These are phyloP conservation scores for Diaporthe sp. DNA, from an alignment of 2,329 filamentous ascomycete genomes.

Conservation along the genomic window DNA sequence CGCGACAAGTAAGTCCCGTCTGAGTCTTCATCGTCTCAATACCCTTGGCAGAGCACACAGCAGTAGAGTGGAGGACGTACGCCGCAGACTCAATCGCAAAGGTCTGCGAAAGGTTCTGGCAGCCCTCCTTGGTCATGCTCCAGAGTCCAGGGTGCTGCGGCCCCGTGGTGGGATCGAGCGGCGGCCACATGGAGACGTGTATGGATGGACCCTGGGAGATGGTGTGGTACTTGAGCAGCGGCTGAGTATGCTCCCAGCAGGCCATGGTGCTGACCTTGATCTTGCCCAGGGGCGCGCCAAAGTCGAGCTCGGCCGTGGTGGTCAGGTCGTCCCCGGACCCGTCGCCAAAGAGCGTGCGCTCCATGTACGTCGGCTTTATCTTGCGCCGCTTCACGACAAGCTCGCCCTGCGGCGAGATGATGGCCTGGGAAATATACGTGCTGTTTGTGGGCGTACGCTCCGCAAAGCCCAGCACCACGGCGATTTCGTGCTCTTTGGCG, in stretches of 20 bases:
- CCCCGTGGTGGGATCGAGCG: neutral
- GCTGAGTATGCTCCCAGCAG: conserved; percentile 67
- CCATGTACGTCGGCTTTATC: conserved; percentile 67
- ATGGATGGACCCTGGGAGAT: neutral
- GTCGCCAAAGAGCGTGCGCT: conserved; percentile 65
- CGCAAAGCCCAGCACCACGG: conserved; percentile 64
- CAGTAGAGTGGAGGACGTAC: neutral
- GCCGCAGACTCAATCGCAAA: neutral
- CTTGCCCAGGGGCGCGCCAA: conserved; percentile 48
- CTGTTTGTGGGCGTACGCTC: conserved; percentile 58
- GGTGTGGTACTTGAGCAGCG: conserved; percentile 62
- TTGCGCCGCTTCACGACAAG: conserved; percentile 59
- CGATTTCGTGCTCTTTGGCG: conserved; percentile 58
- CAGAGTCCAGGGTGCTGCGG: neutral
- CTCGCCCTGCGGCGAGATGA: conserved; percentile 58
- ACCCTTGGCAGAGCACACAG: neutral
- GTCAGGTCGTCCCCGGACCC: conserved; percentile 54
- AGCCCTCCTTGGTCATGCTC: neutral
- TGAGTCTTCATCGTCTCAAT: neutral
- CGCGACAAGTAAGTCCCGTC: neutral
- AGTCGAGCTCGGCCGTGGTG: conserved; percentile 51
- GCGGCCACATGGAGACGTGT: neutral
- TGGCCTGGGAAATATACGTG: conserved; percentile 62
- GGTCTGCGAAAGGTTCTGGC: neutral
- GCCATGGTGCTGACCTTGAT: conserved; percentile 59